Conservation (phyloP, 2,329 filamentous ascomycete species). For the Colletotrichum tabaci region DNA sequence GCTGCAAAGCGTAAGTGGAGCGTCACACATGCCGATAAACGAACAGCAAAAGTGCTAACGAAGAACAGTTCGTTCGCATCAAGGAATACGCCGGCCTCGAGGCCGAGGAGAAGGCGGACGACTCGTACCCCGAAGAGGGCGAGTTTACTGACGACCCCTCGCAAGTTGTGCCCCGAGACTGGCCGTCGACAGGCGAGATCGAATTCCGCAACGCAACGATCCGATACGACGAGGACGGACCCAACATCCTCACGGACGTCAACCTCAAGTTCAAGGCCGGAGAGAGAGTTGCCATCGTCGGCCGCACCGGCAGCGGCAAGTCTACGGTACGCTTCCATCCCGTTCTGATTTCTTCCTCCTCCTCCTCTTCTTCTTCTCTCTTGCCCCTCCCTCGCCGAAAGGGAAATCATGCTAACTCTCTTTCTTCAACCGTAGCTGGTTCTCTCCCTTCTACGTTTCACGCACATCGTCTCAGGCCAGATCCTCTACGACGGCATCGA, state of each 20-base stretch:
- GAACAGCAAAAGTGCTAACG: constrained; percentile 1
- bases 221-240: constrained; percentile 61
- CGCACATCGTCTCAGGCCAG: constrained; percentile 65
- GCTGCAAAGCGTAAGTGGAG: constrained; percentile 66
- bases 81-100: constrained; percentile 64
- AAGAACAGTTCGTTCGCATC: constrained; percentile 61
- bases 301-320: constrained; percentile 87
- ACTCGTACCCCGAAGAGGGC: constrained; percentile 55
- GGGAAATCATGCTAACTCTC: not conserved
- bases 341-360: too few species aligned
- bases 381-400: too few species aligned
- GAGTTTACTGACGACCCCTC: constrained; percentile 58
- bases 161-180: constrained; percentile 57
- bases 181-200: constrained; percentile 63
- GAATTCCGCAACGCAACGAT: constrained; percentile 67
- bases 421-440: constrained; percentile 51
- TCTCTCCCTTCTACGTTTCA: constrained; percentile 69
- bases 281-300: constrained; percentile 84
- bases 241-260: constrained; percentile 65
- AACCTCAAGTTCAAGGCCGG: constrained; percentile 73
- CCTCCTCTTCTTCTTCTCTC: too few species aligned
- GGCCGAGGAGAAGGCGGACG: constrained; percentile 61
- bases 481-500: constrained; percentile 71
- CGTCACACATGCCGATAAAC: too few species aligned
- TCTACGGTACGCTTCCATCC: constrained; percentile 72